Evolutionary conservation across 805 yeast species (phyloP), one percentile per base, ranked within the genome.

Genomic region (Kluyveromyces starmeri): DNA sequence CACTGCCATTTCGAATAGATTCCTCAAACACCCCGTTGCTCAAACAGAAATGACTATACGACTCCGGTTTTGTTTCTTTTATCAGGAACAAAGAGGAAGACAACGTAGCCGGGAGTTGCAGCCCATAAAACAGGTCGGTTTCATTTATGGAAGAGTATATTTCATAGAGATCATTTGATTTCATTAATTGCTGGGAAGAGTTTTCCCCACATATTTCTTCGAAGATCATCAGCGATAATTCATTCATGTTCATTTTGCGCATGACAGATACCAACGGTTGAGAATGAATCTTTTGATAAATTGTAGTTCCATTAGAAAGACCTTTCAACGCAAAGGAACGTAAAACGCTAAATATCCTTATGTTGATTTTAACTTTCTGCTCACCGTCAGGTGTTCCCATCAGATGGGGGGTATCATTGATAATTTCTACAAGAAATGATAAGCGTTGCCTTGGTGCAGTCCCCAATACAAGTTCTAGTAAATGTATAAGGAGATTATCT

Each of bases 51-150:
- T 60, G 48, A 38, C 67, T 68, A 61, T 62, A 53, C 1, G 64
- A 34, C 6, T 62, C 49, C 3, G 52, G 46, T 2, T 51, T 51
- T 3, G 53, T 47, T 15, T 54, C 43, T 9, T 58, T 55, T 2
- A 73, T 48, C 12, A 67, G 56, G 6, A 58, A 49, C 8, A 78
- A 42, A 0, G 83, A 79, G 39, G 67, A 67, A 0, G 63, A 62
- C 5, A 84, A 47, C 0, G 75, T 60, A 1, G 80, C 70, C 14
- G 67, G 62, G 10, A 70, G 67, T 0, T 88, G 84, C 7, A 83
- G 54, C 0, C 94, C 94, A 43, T 67, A 66, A 4, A 71, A 50
- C 25, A 83, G 55, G 50, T 85, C 95, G 3, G 64, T 59, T 37
- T 80, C 85, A 32, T 70, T 74, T 3, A 85, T 60, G 0, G 65